Base-by-base conservation (phyloP, 805 yeast species). In the Candida yuanshanica region DNA sequence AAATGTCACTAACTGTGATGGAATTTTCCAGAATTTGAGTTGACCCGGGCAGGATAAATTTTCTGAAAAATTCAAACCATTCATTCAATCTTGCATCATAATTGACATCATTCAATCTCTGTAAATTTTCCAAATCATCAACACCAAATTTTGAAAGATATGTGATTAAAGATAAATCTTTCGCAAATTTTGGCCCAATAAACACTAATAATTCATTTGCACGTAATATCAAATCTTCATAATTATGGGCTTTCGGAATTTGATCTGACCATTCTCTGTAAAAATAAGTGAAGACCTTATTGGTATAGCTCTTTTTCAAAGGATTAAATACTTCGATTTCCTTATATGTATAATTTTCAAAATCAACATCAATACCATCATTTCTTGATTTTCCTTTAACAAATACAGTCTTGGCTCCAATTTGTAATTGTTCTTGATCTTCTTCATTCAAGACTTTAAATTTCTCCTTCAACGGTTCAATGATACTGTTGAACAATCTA, bases 61-160 rank as follows among this genome's bases (percentile, higher is more conserved):
- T 74, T 46, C 95, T 72, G 51, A 72, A 74, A 50, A 70, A 83
- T 33, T 72, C 73, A 37, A 81, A 66, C 89, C 95, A 79, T 12
- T 42, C 45, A 4, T 59, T 51, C 11, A 60, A 37, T 10, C 48
- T 42, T 3, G 40, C 39, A 20, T 53, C 53, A 38, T 51, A 35
- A 2, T 37, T n/a, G 20, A 10, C 20, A 4, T 10, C 14, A 14
- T n/a, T n/a, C n/a, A n/a, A n/a, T n/a, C 11, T 11, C 14, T 29
- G 32, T 14, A 40, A 20, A 26, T 44, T 38, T 8, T 47, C 35
- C 29, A 77, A 56, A 39, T 71, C 73, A 20, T 55, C 41, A 4
- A 59, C 47, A 11, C 76, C 80, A n/a, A 86, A 72, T 32, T 85
- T 75, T 42, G 86, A 74, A 1, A 90, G 39, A 48, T 80, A 77